These are phyloP conservation scores for Fusarium drepaniforme DNA, from an alignment of 2,329 filamentous ascomycete genomes.

Conservation along the genomic window DNA sequence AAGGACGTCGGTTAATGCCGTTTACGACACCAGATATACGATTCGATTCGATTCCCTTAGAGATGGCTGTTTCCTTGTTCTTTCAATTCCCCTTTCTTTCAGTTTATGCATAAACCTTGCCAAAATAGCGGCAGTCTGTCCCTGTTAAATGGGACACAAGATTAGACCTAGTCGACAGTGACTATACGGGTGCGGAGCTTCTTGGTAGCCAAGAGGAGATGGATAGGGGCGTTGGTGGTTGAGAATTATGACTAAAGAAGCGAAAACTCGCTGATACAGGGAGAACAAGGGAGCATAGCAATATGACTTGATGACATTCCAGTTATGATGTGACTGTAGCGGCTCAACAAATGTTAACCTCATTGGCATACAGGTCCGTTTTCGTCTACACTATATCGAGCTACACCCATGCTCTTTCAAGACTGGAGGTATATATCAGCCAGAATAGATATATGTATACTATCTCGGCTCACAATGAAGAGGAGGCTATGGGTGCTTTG, in stretches of 20 bases:
- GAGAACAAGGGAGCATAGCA: constrained; percentile 21
- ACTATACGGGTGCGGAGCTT: constrained; percentile 5
- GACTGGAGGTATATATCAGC: not conserved
- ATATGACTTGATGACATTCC: constrained; percentile 24
- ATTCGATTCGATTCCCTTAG: constrained; percentile 24
- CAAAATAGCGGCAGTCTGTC: constrained; percentile 7
- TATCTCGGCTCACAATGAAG: not conserved
- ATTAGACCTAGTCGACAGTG: constrained; percentile 22
- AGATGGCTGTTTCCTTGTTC: constrained; percentile 15
- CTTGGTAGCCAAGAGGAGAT: constrained; percentile 12
- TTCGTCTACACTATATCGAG: not conserved
- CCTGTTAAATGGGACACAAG: constrained; percentile 12
- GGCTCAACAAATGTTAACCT: not conserved
- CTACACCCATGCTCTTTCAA: not conserved
- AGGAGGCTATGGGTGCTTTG: not conserved
- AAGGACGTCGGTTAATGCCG: constrained; percentile 13
- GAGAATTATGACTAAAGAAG: constrained; percentile 8
- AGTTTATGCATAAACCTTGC: constrained; percentile 21
- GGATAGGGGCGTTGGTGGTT: constrained; percentile 35
- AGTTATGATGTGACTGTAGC: not conserved
- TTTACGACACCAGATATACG: constrained; percentile 34
- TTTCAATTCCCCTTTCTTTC: constrained; percentile 11
- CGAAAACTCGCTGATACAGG: not conserved
- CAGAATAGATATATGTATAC: not conserved
- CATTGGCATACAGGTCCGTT: not conserved